phyloP scores from a whole-genome alignment of 495 filamentous ascomycete species.

The Pseudotulostoma volvatum region DNA sequence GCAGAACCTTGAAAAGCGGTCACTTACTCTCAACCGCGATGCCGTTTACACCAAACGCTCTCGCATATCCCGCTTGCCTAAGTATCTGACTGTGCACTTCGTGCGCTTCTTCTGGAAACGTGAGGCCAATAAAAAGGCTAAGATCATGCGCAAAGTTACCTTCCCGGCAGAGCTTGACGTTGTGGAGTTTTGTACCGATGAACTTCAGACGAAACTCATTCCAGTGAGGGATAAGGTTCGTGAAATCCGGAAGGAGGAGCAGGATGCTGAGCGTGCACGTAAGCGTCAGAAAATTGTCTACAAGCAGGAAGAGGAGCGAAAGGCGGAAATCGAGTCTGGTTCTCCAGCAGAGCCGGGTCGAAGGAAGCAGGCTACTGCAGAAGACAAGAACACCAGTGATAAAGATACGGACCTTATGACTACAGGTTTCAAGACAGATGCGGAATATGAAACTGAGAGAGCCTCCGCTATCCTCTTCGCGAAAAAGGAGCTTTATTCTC shows the following conservation, averaged over 20 bases:
- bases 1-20: conserved; percentile 83
- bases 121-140: conserved; percentile 89
- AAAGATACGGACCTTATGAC: conserved; percentile 55
- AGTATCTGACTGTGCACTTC: conserved; percentile 93
- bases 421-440: conserved; percentile 76
- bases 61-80: conserved; percentile 73
- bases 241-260: conserved; percentile 85
- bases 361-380: conserved; percentile 32
- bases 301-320: conserved; percentile 39
- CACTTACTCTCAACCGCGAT: conserved; percentile 58
- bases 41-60: conserved; percentile 79
- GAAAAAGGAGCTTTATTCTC: conserved; percentile 67
- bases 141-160: conserved; percentile 97
- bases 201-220: conserved; percentile 63
- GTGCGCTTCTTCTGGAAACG: conserved; percentile 97
- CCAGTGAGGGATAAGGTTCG: conserved; percentile 90
- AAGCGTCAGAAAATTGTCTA: conserved; percentile 73
- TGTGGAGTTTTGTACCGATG: conserved; percentile 88
- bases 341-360: conserved; percentile 27
- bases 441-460: conserved; percentile 74
- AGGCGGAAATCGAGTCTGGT: conserved; percentile 23
- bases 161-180: conserved; percentile 88
- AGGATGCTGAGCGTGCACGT: conserved; percentile 71
- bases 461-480: conserved; percentile 51
- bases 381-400: conserved; percentile 32